Base-by-base conservation (phyloP, 768 basidiomycete genomes). In the Rhodotorula babjevae region DNA sequence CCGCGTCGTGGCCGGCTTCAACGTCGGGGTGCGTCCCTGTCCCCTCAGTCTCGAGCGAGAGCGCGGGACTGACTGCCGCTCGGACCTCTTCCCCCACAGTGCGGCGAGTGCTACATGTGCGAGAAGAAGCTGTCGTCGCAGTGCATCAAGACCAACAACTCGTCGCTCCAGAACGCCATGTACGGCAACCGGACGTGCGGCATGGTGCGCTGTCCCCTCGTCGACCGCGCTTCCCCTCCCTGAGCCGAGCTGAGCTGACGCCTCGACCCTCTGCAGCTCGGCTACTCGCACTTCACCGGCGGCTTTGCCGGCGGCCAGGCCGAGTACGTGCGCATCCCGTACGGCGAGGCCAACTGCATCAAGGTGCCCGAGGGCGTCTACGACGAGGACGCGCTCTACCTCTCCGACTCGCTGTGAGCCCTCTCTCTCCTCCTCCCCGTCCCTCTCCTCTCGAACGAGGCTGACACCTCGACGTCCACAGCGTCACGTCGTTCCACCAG, bases 241-340 rank as follows among this genome's bases (percentile, higher is more conserved):
- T 19, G 47, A 11, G 18, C 47, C 6, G 5, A 10, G 47, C 47
- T 49, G 23, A 10, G 12, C 50, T 52, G 25, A 52, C 27, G 7
- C 25, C 25, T 23, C 1, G 25, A 44, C 8, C 23, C 42, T n/a
- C 27, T 25, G 12, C 59, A 60, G 57, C 69, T 82, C 58, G 82
- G 82, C 25, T 80, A 81, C 64, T 77, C 75, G 27, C 80, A 80
- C 65, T 76, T 81, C 46, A 77, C 75, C 33, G 69, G 77, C n/a
- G 63, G 68, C 2, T 69, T 67, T 59, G 29, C 90, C 10, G 90
- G 87, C 29, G 89, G 89, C 0, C 90, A 91, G 78, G 87, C 89
- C 0, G 89, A 91, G 79, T 90, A 87, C 76, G 87, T 88, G 8
- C 84, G 88, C 46, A 87, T 91, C 3, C 89, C 88, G 0, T 85